Base-by-base conservation (phyloP, 2,329 filamentous ascomycete genomes). In the Venturia asperata region DNA sequence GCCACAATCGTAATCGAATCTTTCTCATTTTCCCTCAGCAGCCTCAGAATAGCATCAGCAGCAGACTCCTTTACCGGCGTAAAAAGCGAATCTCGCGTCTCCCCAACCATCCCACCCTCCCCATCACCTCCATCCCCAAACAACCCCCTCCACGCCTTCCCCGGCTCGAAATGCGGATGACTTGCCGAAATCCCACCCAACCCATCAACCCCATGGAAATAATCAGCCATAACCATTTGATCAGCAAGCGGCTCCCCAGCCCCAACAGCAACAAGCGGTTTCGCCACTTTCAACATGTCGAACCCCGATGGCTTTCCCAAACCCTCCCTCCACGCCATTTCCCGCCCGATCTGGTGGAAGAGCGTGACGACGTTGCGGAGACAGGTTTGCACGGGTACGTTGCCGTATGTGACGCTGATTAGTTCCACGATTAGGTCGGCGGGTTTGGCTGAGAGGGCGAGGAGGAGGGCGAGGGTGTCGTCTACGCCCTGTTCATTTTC, bases 351-450 rank as follows among this genome's bases (percentile, higher is more conserved):
- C 66, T 96, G 88, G 72, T 97, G 88, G 79, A 99, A 97, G 67
- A 97, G 81, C 30, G 91, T 89, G 47, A 97, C 87, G 19, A 90
- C 87, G 77, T 99, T 99, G 62, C 89, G 87, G 62, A 97, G 82
- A 71, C 92, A 97, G 75, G 89, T 92, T 68, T 92, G 83, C 19
- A 96, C 85, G 70, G 92, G 87, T 27, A 97, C 90, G 74, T 99
- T 99, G 65, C 94, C 94, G 75, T 94, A 97, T 0, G 92, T 96
- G 67, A 97, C 83, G 1, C 92, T 96, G 65, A 99, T 82, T 76
- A 97, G 83, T 60, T 90, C 77, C 43, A 97, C 81, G 74, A 97
- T 91, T 27, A 97, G 81, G 73, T 97, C 93, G 70, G 96, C 89
- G 0, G 89, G 84, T 30, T 85, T 86, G 42, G 91, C 87, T 64